Evolutionary conservation across 176 grass and related monocot genomes (phyloP).

Genomic region (barley (Hordeum vulgare)): MorexV3_pseudomolecules_assembly NC_058519.1:575132073-575132572

Average conservation of each 20-base stretch:
- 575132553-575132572: neutral
- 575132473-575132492: conserved; percentile 9
- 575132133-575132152: neutral
- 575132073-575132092: neutral
- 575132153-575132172: neutral
- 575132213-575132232: neutral
- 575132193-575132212: neutral
- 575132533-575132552: conserved; percentile 46
- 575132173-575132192: conserved; percentile 12
- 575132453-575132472: conserved; percentile 23
- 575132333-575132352: conserved; percentile 40
- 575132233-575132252: neutral
- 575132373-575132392: conserved; percentile 28
- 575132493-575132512: conserved; percentile 41
- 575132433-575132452: conserved; percentile 33
- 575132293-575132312: conserved; percentile 22
- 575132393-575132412: conserved; percentile 21
- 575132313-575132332: neutral
- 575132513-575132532: conserved; percentile 33
- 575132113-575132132: neutral
- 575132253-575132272: neutral
- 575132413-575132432: conserved; percentile 36
- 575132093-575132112: conserved; percentile 32
- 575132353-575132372: conserved; percentile 29
- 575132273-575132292: neutral